phyloP scores from a whole-genome alignment of 345 rosid genomes.

The Zanthoxylum bungeanum region DNA sequence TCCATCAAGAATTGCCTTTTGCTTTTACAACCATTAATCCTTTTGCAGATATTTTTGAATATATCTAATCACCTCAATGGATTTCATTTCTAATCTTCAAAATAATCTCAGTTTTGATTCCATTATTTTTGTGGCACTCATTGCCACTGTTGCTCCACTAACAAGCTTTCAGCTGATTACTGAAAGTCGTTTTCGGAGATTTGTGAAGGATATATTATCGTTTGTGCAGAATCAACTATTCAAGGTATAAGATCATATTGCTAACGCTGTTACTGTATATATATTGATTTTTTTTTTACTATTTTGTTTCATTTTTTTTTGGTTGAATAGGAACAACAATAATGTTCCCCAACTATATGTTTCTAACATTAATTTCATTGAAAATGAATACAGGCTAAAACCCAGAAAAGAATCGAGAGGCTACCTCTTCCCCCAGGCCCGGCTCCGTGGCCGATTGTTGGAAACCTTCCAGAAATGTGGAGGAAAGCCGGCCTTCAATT shows the following conservation, averaged over 20 bases:
- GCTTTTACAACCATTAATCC: background rate
- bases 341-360: background rate
- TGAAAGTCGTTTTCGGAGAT: background rate
- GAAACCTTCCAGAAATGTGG: background rate
- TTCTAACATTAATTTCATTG: too few species aligned
- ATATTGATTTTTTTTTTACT: too few species aligned
- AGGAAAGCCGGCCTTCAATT: background rate
- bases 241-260: background rate
- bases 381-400: too few species aligned
- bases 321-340: background rate
- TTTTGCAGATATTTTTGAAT: background rate
- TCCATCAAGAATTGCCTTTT: background rate
- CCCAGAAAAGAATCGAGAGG: background rate
- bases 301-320: background rate
- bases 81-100: background rate
- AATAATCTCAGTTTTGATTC: background rate
- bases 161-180: background rate
- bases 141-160: background rate
- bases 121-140: background rate
- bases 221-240: background rate
- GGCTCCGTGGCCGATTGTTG: background rate
- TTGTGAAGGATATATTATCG: background rate
- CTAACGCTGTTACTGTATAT: background rate
- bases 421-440: background rate
- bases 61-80: background rate